Conservation (phyloP, 1,284 basidiomycete genomes). For the Melampsora larici-populina region DNA sequence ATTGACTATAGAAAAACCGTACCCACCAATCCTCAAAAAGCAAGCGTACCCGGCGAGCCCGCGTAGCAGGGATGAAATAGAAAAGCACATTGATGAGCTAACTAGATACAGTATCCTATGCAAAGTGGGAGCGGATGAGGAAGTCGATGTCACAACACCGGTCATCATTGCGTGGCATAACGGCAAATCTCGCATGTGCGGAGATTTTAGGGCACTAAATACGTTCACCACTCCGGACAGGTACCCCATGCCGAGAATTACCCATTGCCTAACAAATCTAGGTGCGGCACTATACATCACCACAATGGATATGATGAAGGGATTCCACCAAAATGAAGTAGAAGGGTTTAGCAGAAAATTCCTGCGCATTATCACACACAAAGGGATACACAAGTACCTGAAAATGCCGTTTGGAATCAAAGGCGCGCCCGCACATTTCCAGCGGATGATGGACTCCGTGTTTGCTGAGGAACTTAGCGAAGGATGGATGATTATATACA, state of each 20-base stretch:
- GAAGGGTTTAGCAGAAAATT: neutral
- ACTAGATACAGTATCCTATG: constrained; percentile 5
- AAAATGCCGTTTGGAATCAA: constrained; percentile 26
- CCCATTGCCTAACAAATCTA: too few relatives aligned
- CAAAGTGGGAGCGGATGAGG: constrained; percentile 1
- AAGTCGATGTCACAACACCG: constrained; percentile 34
- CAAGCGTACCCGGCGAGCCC: constrained; percentile 8
- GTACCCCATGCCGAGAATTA: constrained; percentile 7
- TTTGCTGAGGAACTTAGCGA: neutral
- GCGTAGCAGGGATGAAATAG: neutral
- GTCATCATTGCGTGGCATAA: too few relatives aligned
- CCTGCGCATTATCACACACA: neutral
- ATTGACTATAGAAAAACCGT: constrained; percentile 11
- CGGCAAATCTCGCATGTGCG: too few relatives aligned
- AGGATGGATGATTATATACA: too few relatives aligned
- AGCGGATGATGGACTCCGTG: constrained; percentile 18
- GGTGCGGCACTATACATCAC: constrained; percentile 8
- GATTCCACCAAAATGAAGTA: constrained; percentile 14
- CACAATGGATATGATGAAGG: constrained; percentile 10
- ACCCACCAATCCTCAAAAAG: neutral
- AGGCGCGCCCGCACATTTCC: constrained; percentile 20
- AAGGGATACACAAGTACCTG: constrained; percentile 16
- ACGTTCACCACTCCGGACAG: neutral
- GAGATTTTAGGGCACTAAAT: constrained; percentile 16
- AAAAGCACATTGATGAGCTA: constrained; percentile 1